These are phyloP conservation scores for Teratosphaeria viscida DNA, from an alignment of 2,329 filamentous ascomycete genomes.

Conservation along the genomic window DNA sequence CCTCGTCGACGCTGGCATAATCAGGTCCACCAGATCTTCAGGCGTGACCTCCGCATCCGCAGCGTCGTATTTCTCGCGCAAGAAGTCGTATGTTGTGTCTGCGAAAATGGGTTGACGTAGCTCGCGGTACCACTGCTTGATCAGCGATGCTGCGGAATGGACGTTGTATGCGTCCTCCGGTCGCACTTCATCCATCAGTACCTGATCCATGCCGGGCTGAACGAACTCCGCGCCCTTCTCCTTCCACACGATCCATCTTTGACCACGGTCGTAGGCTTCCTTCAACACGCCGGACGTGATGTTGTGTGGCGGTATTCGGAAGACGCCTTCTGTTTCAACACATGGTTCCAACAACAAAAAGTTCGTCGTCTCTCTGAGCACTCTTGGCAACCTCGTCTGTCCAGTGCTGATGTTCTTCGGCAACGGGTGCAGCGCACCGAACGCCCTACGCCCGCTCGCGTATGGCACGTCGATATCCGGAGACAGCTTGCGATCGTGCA, in stretches of 20 bases:
- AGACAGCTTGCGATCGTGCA: slow-evolving; percentile 42
- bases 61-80: slow-evolving; percentile 34
- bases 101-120: slow-evolving; percentile 44
- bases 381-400: slow-evolving; percentile 39
- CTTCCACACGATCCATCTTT: slow-evolving; percentile 45
- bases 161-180: slow-evolving; percentile 43
- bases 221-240: slow-evolving; percentile 29
- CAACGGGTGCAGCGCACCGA: slow-evolving; percentile 38
- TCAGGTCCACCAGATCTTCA: slow-evolving; percentile 35
- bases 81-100: slow-evolving; percentile 36
- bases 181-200: slow-evolving; percentile 34
- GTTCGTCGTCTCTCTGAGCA: slow-evolving; percentile 42
- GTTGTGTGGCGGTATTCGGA: slow-evolving; percentile 43
- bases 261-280: slow-evolving; percentile 46
- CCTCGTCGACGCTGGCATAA: slow-evolving; percentile 36
- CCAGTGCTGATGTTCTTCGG: slow-evolving; percentile 34
- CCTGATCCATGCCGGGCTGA: slow-evolving; percentile 27
- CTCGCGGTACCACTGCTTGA: slow-evolving; percentile 47
- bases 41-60: slow-evolving; percentile 29
- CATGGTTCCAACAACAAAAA: slow-evolving; percentile 41
- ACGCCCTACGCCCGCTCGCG: slow-evolving; percentile 36
- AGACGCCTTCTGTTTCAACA: slow-evolving; percentile 42
- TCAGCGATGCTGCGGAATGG: slow-evolving; percentile 42
- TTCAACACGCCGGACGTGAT: slow-evolving; percentile 40
- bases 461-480: slow-evolving; percentile 39